A percentile compares a stretch with the other conserved stretches of the same genome.
phyloP scores from a whole-genome alignment of 495 filamentous ascomycete genomes.

The Tuber calosporum region DNA sequence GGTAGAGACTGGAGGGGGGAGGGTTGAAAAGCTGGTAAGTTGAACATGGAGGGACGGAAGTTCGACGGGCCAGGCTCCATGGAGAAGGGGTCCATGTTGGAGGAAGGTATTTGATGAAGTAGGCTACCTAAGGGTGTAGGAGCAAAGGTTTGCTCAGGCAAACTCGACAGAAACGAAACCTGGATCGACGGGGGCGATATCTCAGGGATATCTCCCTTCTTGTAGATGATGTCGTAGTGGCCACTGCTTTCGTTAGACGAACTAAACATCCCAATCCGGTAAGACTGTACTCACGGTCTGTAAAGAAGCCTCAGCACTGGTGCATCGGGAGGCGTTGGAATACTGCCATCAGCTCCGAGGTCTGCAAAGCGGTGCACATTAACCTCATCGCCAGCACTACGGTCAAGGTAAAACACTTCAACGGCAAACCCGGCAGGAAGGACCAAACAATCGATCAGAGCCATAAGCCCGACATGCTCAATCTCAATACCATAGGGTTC shows the following conservation, averaged over 20 bases:
- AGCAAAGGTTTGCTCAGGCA: conserved; percentile 38
- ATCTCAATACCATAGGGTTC: conserved; percentile 75
- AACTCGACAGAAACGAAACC: conserved; percentile 37
- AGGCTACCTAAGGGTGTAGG: conserved; percentile 28
- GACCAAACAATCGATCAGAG: conserved; percentile 70
- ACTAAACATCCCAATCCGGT: conserved; percentile 11
- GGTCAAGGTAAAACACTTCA: conserved; percentile 85
- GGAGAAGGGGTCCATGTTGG: conserved; percentile 25
- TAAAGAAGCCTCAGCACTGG: conserved; percentile 54
- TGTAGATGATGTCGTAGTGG: conserved; percentile 94
- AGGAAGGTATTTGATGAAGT: conserved; percentile 27
- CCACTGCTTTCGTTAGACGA: conserved; percentile 49
- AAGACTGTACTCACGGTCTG: conserved; percentile 54
- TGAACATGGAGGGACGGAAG: conserved; percentile 37
- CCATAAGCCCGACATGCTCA: conserved; percentile 73
- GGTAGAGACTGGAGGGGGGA: conserved; percentile 39
- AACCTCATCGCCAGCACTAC: conserved; percentile 70
- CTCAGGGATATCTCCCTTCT: conserved; percentile 45
- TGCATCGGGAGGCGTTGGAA: conserved; percentile 44
- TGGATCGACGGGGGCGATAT: conserved; percentile 29
- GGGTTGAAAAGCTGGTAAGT: conserved; percentile 30
- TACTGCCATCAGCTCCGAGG: conserved; percentile 45
- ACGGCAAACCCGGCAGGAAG: conserved; percentile 71
- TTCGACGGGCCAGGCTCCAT: conserved; percentile 36
- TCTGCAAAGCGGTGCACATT: conserved; percentile 67